Base-by-base conservation (phyloP, 2,329 filamentous ascomycete species). In the Fusarium sororula region DNA sequence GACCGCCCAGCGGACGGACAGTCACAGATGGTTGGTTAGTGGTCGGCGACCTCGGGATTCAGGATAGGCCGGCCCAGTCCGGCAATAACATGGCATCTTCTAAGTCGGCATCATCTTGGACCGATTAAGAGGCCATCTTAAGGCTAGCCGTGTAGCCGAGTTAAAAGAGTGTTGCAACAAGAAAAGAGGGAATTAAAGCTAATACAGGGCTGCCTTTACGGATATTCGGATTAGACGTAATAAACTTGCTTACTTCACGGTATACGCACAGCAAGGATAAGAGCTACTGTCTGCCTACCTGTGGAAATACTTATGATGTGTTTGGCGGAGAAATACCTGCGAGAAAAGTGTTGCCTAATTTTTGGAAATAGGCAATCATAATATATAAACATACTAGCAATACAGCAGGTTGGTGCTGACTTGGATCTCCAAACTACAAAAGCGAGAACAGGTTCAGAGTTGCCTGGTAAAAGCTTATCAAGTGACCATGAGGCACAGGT, bases 1-100 rank as follows among this genome's bases (percentile, higher is more conserved):
- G 42, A n/a, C 63, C 55, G 59, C 39, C 53, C 50, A 42, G 41
- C 63, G 59, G 66, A 74, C 63, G 59, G 66, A 74, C 44, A 53
- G 68, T 68, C 42, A 65, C 68, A 54, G 70, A 45, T 45, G 39
- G 39, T 64, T 45, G 39, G 39, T 64, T 42, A 35, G 50, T 68
- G 38, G 55, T 73, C 70, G 71, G 71, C 62, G 55, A 51, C 55
- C 41, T 74, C 72, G 72, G 64, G 44, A 60, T 59, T 70, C 50
- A 47, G 51, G 42, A 66, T 50, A 70, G 66, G 14, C 68, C 68
- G 68, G 54, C 32, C 28, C 63, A 32, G 60, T 18, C 56, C 72
- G 72, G 72, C 47, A 62, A 51, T 56, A 56, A 74, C 72, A 44
- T 63, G 70, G 67, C 48, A 54, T 70, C 35, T 63, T 63, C 39